A percentile compares a stretch with the other conserved stretches of the same genome.
phyloP scores from a whole-genome alignment of 2,329 filamentous ascomycete species.

The Pseudocercospora cruenta region DNA sequence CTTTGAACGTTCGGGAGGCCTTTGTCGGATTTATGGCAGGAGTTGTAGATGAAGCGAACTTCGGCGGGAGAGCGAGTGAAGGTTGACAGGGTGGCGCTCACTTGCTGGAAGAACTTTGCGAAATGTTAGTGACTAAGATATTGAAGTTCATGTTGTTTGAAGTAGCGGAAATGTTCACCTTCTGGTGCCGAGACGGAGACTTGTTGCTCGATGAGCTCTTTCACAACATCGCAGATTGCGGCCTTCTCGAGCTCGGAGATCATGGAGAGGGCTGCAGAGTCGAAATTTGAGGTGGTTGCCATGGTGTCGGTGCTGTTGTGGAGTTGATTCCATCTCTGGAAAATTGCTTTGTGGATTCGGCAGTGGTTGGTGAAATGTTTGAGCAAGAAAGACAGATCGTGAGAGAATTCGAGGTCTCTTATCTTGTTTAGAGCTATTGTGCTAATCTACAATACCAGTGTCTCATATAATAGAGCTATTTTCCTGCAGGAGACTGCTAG shows the following conservation, averaged over 20 bases:
- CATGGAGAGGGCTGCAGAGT: neutral
- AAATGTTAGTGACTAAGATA: neutral
- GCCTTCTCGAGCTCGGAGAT: neutral
- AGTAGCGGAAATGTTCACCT: neutral
- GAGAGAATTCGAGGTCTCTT: neutral
- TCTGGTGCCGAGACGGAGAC: neutral
- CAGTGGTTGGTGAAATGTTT: neutral
- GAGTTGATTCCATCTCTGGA: neutral
- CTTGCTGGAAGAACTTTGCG: neutral
- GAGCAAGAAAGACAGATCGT: neutral
- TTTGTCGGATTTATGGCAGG: neutral
- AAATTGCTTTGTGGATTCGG: neutral
- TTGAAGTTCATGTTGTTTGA: too few relatives aligned
- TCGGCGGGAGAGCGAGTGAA: neutral
- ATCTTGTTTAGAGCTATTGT: neutral
- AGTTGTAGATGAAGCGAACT: neutral
- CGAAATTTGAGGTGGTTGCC: neutral
- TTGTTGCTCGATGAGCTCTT: neutral
- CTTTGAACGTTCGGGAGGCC: neutral
- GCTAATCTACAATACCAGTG: neutral
- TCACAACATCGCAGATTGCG: neutral
- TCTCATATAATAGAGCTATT: neutral
- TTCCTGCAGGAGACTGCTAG: neutral
- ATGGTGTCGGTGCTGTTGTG: neutral
- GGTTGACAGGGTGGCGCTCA: neutral